Percentiles rank a stretch among this genome's conserved stretches.
Evolutionary conservation across 2,329 filamentous ascomycete species (phyloP).

Genomic region (Biscogniauxia sp.): DNA sequence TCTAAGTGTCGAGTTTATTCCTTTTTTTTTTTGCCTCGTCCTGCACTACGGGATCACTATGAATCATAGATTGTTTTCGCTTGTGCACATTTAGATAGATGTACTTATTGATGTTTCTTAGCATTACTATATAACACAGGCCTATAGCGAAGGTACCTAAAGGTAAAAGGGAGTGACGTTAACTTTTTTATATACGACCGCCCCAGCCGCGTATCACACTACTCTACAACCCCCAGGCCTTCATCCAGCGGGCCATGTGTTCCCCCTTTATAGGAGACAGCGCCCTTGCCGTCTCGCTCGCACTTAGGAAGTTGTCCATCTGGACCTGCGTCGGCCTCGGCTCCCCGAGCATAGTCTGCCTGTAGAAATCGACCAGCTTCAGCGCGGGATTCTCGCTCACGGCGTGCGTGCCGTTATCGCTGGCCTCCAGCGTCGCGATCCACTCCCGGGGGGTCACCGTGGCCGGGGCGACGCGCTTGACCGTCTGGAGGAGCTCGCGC

Average conservation of each 20-base stretch:
- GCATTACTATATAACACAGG: too few relatives aligned
- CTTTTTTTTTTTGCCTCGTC: neutral
- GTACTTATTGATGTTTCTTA: too few relatives aligned
- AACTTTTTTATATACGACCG: too few relatives aligned
- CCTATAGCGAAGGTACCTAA: too few relatives aligned
- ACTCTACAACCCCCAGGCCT: neutral
- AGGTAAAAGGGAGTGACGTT: too few relatives aligned
- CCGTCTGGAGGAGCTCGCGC: slow-evolving; percentile 1
- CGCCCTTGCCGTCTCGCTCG: neutral
- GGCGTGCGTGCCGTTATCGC: slow-evolving; percentile 2
- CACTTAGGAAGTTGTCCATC: neutral
- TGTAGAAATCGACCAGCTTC: neutral
- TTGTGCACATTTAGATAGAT: too few relatives aligned
- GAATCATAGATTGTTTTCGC: neutral
- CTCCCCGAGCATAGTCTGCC: neutral
- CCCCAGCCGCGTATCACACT: too few relatives aligned
- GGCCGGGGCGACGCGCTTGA: slow-evolving; percentile 1
- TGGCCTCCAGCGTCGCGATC: slow-evolving; percentile 2
- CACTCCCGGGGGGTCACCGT: slow-evolving; percentile 3
- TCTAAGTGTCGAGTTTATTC: neutral
- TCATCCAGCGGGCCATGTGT: neutral
- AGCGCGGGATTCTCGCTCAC: slow-evolving; percentile 3
- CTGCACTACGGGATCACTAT: neutral
- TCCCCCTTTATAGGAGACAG: neutral
- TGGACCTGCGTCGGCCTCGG: neutral